Base-by-base conservation (phyloP, 1,139 yeast species). In the Blastobotrys serpentis region DNA sequence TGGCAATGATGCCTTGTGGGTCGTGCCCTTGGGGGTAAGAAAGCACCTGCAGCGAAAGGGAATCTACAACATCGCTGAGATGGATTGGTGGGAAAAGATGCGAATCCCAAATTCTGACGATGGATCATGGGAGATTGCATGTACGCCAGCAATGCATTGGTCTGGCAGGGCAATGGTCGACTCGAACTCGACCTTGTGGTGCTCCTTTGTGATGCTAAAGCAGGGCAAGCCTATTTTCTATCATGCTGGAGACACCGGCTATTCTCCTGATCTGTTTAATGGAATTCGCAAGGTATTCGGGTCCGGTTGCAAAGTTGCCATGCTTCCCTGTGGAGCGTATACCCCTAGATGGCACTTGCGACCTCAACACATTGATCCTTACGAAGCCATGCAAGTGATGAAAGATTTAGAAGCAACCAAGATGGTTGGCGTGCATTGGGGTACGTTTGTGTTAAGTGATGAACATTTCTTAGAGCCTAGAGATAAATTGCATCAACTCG, bases 81-180 rank as follows among this genome's bases (percentile, higher is more conserved):
- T 90, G 79, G 84, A 86, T 57, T 90, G 98, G 98, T 90, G 98
- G 98, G 90, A 89, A 48, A 72, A 76, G 14, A 64, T 77, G 2
- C 71, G 76, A 4, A 61, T 84, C 43, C 65, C 68, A 2, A 33
- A 37, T 34, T 48, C 47, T 4, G 62, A 72, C 5, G 68, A 71
- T 1, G 83, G 79, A 50, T 71, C 76, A 18, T 88, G 85, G 71
- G 90, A 86, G 56, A 72, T 90, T 26, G 89, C 87, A 1, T 87
- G 97, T 66, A 78, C 94, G 0, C 98, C 98, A 0, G 88, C 97
- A 0, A 90, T 90, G 97, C 98, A 90, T 67, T 90, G 98, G 98
- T 86, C 95, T 1, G 98, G 97, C 0, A 68, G 96, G 39, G 77
- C 78, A 42, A 67, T 90, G 23, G 63, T 82, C 22, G 98, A 90